Evolutionary conservation across 495 filamentous ascomycete species (phyloP).

Genomic region (Jackrogersella multiformis): DNA sequence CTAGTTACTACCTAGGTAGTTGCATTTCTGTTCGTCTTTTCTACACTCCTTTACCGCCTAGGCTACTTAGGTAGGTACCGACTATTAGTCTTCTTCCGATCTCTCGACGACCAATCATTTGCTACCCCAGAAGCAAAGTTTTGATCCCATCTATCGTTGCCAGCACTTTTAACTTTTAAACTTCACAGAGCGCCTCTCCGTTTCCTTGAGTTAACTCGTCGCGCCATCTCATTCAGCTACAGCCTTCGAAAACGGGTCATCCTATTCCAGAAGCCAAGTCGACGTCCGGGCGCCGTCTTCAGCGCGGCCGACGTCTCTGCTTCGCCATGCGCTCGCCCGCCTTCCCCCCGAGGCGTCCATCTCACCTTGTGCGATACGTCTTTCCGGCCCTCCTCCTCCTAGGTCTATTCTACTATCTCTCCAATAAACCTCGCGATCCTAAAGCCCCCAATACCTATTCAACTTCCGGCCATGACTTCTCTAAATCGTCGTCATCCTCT

Average conservation of each 20-base stretch:
- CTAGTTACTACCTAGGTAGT: not conserved
- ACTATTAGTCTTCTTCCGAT: not conserved
- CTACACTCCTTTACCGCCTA: constrained; percentile 1
- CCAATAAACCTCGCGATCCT: constrained; percentile 16
- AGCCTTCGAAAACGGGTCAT: constrained; percentile 13
- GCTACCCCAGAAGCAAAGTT: not conserved
- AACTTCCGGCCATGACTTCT: constrained; percentile 19
- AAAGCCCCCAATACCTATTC: constrained; percentile 21
- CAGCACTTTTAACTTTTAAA: constrained; percentile 32
- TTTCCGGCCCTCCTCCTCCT: constrained; percentile 46
- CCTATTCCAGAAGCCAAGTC: constrained; percentile 16
- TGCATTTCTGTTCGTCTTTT: not conserved
- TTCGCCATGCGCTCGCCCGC: constrained; percentile 48
- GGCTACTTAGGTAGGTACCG: too few species aligned
- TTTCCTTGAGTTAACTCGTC: not conserved
- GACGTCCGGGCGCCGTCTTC: constrained; percentile 37
- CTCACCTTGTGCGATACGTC: constrained; percentile 49
- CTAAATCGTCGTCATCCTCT: constrained; percentile 10
- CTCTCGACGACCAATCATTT: not conserved
- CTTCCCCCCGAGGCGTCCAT: constrained; percentile 53
- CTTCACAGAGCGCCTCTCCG: constrained; percentile 11
- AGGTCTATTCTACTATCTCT: constrained; percentile 47
- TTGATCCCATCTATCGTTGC: constrained; percentile 2
- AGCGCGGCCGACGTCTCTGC: constrained; percentile 33
- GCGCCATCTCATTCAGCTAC: constrained; percentile 11